Evolutionary conservation across 768 basidiomycete genomes (phyloP).

Genomic region (Collybiopsis luxurians): DNA sequence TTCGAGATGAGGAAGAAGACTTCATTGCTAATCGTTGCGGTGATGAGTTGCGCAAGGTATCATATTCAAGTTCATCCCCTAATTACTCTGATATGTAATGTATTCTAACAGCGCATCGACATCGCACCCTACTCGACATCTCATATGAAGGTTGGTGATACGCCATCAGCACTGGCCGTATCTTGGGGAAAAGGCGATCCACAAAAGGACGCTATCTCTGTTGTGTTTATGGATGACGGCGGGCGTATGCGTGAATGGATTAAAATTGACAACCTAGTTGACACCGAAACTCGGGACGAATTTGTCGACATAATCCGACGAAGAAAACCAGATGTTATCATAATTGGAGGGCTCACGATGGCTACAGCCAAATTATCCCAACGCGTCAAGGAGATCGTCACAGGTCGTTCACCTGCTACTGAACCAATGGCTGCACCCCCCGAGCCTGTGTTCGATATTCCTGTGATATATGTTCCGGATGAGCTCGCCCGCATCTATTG

Average conservation of each 20-base stretch:
- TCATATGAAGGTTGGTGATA: slow-evolving; percentile 65
- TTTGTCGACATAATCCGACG: slow-evolving; percentile 82
- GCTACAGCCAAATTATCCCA: slow-evolving; percentile 70
- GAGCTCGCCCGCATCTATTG: slow-evolving; percentile 94
- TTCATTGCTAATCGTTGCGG: slow-evolving; percentile 67
- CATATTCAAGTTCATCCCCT: not conserved
- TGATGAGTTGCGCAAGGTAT: slow-evolving; percentile 66
- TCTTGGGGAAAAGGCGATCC: slow-evolving; percentile 97
- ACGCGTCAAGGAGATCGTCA: slow-evolving; percentile 58
- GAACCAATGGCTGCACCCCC: slow-evolving; percentile 29
- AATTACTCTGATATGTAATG: slow-evolving; percentile 18
- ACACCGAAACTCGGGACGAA: slow-evolving; percentile 63
- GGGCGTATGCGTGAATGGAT: slow-evolving; percentile 90
- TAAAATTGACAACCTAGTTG: slow-evolving; percentile 84
- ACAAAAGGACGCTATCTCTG: slow-evolving; percentile 81
- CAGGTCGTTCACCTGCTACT: slow-evolving; percentile 24
- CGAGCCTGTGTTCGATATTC: slow-evolving; percentile 53
- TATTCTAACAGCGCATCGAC: slow-evolving; percentile 66
- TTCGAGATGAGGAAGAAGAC: slow-evolving; percentile 91
- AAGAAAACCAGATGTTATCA: slow-evolving; percentile 84
- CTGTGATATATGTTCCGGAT: slow-evolving; percentile 83
- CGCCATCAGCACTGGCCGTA: slow-evolving; percentile 78
- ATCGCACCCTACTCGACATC: slow-evolving; percentile 66
- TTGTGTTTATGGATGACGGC: slow-evolving; percentile 84
- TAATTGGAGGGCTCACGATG: slow-evolving; percentile 85